These are phyloP conservation scores for Auricularia sp. DNA, from an alignment of 768 basidiomycete genomes.

Conservation along the genomic window DNA sequence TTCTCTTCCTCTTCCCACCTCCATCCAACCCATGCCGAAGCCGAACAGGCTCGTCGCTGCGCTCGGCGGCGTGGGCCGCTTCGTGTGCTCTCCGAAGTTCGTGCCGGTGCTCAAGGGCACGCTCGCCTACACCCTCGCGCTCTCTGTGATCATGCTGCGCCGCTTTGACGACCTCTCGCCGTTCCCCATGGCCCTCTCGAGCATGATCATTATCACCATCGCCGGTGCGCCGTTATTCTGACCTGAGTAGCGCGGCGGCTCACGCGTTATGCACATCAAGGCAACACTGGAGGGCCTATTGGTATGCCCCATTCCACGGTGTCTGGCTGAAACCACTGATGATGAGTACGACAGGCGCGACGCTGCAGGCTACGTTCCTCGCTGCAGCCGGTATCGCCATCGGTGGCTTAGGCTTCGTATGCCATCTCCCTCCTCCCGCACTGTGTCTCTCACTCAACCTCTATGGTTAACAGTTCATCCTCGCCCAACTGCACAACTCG, in stretches of 20 bases:
- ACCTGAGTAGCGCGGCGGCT: conserved; percentile 1
- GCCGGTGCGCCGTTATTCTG: conserved; percentile 17
- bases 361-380: conserved; percentile 12
- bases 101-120: conserved; percentile 10
- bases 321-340: background rate
- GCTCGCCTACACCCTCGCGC: conserved; percentile 18
- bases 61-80: background rate
- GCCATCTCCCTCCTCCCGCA: background rate
- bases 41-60: background rate
- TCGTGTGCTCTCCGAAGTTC: background rate
- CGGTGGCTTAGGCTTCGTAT: conserved; percentile 17
- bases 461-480: conserved; percentile 9
- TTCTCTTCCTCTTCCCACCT: background rate
- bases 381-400: conserved; percentile 14
- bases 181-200: conserved; percentile 15
- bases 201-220: conserved; percentile 17
- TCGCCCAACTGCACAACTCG: conserved; percentile 18
- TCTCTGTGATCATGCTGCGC: conserved; percentile 15
- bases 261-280: background rate
- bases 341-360: conserved; percentile 6
- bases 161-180: conserved; percentile 14
- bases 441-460: background rate
- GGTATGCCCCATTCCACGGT: conserved; percentile 3
- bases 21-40: background rate
- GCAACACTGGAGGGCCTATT: background rate